Conservation (phyloP, 139 green algal genomes). For the Chlamydomonas sp. region DNA sequence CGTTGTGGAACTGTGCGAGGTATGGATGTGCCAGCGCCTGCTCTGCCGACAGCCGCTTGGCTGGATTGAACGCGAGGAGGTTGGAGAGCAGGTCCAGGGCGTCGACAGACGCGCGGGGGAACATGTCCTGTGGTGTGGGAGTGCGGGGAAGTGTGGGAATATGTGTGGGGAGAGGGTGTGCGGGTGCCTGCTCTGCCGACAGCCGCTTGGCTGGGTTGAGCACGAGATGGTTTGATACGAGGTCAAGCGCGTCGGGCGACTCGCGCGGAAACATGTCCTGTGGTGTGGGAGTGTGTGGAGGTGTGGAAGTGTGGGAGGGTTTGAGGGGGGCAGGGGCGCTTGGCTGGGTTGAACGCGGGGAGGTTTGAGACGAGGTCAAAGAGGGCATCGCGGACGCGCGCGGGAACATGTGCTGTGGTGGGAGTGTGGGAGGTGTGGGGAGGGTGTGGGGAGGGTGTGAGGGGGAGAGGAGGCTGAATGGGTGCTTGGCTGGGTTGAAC, state of each 20-base stretch:
- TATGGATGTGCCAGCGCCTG: slow-evolving; percentile 91
- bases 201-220: slow-evolving; percentile 79
- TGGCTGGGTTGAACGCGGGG: slow-evolving; percentile 59
- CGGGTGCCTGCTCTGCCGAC: slow-evolving; percentile 75
- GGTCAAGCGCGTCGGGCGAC: background rate
- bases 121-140: no score
- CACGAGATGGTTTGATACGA: slow-evolving; percentile 30
- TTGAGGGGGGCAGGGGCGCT: slow-evolving; percentile 88
- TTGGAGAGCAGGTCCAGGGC: slow-evolving; percentile 16
- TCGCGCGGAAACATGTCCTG: no score
- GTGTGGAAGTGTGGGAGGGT: slow-evolving; percentile 88
- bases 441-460: no score
- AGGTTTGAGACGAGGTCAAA: slow-evolving; percentile 23
- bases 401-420: no score
- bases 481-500: no score
- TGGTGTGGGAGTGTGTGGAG: no score
- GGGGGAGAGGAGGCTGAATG: no score
- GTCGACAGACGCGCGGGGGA: background rate
- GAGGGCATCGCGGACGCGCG: background rate
- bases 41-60: slow-evolving; percentile 80
- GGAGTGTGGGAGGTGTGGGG: no score
- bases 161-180: slow-evolving; percentile 86
- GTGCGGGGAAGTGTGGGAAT: no score
- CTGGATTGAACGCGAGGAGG: slow-evolving; percentile 52
- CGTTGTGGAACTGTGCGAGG: slow-evolving; percentile 87